Evolutionary conservation across 2,329 filamentous ascomycete species (phyloP), one percentile per base, ranked within the genome.

Genomic region (Diaporthe nobilis): DNA sequence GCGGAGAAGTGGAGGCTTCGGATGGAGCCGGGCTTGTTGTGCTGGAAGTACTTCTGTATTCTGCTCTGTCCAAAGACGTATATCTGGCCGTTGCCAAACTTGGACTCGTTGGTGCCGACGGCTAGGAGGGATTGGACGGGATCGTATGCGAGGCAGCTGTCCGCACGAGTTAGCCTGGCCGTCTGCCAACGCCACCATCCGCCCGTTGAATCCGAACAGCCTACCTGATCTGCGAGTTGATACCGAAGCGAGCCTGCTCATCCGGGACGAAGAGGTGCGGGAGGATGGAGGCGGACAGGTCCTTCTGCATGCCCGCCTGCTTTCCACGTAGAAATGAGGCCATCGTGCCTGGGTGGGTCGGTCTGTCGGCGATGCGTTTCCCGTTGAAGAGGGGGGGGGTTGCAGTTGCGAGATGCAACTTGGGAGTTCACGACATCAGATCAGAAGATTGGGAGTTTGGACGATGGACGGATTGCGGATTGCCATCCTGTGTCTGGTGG

Each of bases 91-190:
- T 92, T 91, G 76, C 95, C 95, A 82, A 94, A 98, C 81, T 94
- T 92, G 78, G 94, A 95, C 85, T 97, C 94, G 82, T 92, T 94
- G 57, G 97, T 99, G 76, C 95, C 97, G 78, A 98, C 91, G 57
- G 97, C 97, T 71, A 99, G 89, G 75, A 99, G 92, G 39, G 96
- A 98, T 83, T 99, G 97, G 17, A 98, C 90, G 1, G 97, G 96
- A 79, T 98, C 96, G 86, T 98, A 98, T 77, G 95, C 94, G 78
- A 98, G 87, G 78, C 94, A 94, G 80, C 94, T 95, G 80, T 90
- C 47, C 5, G 25, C 17, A 20, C 79, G 58, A 78, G 80, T 67
- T 22, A 71, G 25, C 37, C 75, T 31, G 76, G 60, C 49, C 34
- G 25, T 31, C 13, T 37, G 55, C 39, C 3, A 17, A 6, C 17